These are phyloP conservation scores for Selaginella tamariscina DNA, from an alignment of 75 land plant species.

Conservation along the genomic window DNA sequence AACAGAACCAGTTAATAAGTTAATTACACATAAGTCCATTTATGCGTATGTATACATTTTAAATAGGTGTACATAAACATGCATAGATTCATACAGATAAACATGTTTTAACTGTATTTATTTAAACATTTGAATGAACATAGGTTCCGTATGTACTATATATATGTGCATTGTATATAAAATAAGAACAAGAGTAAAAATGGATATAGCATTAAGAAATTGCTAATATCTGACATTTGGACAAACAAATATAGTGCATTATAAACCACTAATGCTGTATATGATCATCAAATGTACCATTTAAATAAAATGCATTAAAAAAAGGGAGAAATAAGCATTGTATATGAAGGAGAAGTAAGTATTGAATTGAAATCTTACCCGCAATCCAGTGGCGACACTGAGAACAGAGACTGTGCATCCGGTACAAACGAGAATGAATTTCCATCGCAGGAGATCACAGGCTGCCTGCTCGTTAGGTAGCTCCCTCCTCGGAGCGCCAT, in stretches of 20 bases:
- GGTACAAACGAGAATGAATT: conserved; percentile 63
- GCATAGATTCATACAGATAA: neutral
- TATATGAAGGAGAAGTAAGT: conserved; percentile 1
- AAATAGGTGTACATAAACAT: neutral
- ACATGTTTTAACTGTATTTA: neutral
- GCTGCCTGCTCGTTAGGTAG: conserved; percentile 38
- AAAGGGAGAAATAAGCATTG: neutral
- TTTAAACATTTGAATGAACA: neutral
- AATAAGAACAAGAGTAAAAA: neutral
- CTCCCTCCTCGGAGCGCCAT: conserved; percentile 52
- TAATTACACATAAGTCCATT: too few relatives aligned
- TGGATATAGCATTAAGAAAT: neutral
- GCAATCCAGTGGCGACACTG: conserved; percentile 71
- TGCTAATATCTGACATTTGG: too few relatives aligned
- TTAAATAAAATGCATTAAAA: neutral
- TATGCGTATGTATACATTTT: neutral
- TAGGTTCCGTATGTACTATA: neutral
- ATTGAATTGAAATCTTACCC: conserved; percentile 21
- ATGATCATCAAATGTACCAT: neutral
- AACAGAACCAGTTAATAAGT: too few relatives aligned
- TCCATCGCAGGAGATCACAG: conserved; percentile 79
- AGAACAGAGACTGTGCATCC: conserved; percentile 65
- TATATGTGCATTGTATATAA: neutral
- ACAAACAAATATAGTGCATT: neutral
- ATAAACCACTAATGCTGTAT: neutral